Evolutionary conservation across 768 basidiomycete species (phyloP).

Genomic region (Mycena kentingensis): DNA sequence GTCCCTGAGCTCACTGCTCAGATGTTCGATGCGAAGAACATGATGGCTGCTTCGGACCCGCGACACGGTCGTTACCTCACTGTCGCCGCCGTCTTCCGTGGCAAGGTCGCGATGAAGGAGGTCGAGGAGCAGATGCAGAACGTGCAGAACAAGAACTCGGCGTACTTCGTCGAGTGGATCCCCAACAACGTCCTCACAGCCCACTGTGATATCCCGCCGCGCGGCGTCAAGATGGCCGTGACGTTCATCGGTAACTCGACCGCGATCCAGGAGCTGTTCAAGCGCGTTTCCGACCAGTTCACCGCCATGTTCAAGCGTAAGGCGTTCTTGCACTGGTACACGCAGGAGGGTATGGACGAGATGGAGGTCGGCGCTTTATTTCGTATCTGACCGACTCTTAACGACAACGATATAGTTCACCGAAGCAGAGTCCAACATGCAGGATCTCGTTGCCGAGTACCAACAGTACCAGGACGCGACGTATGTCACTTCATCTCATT

Average conservation of each 20-base stretch:
- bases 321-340: conserved; percentile 99
- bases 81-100: conserved; percentile 97
- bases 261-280: conserved; percentile 97
- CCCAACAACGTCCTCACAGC: conserved; percentile 98
- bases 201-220: conserved; percentile 96
- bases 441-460: too few relatives aligned
- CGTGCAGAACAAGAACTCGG: conserved; percentile 96
- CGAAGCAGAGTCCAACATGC: too few relatives aligned
- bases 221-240: conserved; percentile 94
- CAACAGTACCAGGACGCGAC: too few relatives aligned
- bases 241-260: conserved; percentile 98
- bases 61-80: conserved; percentile 97
- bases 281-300: conserved; percentile 98
- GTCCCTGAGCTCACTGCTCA: conserved; percentile 98
- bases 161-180: conserved; percentile 99
- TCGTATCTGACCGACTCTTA: too few relatives aligned
- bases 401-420: too few relatives aligned
- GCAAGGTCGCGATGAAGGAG: conserved; percentile 99
- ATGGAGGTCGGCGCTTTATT: too few relatives aligned
- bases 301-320: conserved; percentile 99
- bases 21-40: conserved; percentile 99
- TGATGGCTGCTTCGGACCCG: conserved; percentile 99
- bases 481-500: too few relatives aligned
- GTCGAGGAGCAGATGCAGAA: conserved; percentile 99
- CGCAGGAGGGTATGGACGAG: too few relatives aligned